phyloP scores from a whole-genome alignment of 2,329 filamentous ascomycete species.

The Stagonosporopsis tanaceti region DNA sequence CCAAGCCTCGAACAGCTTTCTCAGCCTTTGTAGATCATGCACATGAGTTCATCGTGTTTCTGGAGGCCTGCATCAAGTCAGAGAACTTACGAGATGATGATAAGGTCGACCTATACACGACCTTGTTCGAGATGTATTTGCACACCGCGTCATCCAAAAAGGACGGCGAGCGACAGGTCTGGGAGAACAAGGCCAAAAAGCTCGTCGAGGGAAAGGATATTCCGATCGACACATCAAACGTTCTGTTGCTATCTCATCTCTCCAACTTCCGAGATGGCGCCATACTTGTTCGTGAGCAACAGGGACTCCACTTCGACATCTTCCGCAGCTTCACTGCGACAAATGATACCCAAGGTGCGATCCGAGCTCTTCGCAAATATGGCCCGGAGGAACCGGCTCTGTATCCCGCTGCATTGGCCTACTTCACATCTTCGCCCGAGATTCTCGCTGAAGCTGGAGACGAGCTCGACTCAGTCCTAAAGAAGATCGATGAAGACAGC shows the following conservation, averaged over 20 bases:
- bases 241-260: slow-evolving; percentile 89
- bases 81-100: slow-evolving; percentile 75
- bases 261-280: slow-evolving; percentile 91
- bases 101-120: slow-evolving; percentile 88
- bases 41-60: slow-evolving; percentile 87
- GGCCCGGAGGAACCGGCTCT: slow-evolving; percentile 89
- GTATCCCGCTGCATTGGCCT: slow-evolving; percentile 90
- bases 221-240: slow-evolving; percentile 92
- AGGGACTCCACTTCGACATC: slow-evolving; percentile 90
- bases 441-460: slow-evolving; percentile 86
- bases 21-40: slow-evolving; percentile 96
- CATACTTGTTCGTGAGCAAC: slow-evolving; percentile 90
- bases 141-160: slow-evolving; percentile 83
- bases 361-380: slow-evolving; percentile 90
- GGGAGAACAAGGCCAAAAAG: slow-evolving; percentile 90
- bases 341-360: slow-evolving; percentile 88
- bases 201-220: slow-evolving; percentile 81
- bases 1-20: slow-evolving; percentile 87
- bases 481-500: slow-evolving; percentile 86
- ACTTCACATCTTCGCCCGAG: slow-evolving; percentile 85
- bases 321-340: slow-evolving; percentile 95
- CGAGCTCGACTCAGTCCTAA: slow-evolving; percentile 80
- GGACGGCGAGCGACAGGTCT: slow-evolving; percentile 74
- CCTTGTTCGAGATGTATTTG: slow-evolving; percentile 97
- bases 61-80: slow-evolving; percentile 85